A percentile compares a stretch with the other conserved stretches of the same genome.
phyloP scores from a whole-genome alignment of 2,329 filamentous ascomycete species.

The Ophiostoma ips region DNA sequence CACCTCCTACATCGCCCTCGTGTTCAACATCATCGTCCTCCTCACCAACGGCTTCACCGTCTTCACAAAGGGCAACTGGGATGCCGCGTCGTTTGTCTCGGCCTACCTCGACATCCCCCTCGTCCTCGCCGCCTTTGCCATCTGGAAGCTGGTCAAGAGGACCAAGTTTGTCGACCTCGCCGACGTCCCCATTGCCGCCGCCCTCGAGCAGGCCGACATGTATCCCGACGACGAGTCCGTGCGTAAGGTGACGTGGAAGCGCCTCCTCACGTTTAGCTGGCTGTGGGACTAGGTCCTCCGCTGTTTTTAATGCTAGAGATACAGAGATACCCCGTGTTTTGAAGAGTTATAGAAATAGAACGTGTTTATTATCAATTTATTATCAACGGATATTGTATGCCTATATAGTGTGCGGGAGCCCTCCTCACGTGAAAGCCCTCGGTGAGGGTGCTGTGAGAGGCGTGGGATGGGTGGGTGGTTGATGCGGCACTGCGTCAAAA shows the following conservation, averaged over 20 bases:
- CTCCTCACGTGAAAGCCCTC: too few relatives aligned
- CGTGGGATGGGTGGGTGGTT: too few relatives aligned
- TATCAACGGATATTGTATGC: too few relatives aligned
- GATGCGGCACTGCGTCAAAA: too few relatives aligned
- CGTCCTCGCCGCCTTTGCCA: slow-evolving; percentile 22
- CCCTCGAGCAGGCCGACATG: slow-evolving; percentile 33
- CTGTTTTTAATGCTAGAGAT: too few relatives aligned
- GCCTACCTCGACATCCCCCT: slow-evolving; percentile 44
- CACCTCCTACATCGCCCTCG: slow-evolving; percentile 20
- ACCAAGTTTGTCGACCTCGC: slow-evolving; percentile 3
- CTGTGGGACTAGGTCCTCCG: slow-evolving; percentile 6
- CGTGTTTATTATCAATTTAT: too few relatives aligned
- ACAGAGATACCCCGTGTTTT: neutral
- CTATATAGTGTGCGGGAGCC: too few relatives aligned
- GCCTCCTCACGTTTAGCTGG: slow-evolving; percentile 4
- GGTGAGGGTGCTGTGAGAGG: too few relatives aligned
- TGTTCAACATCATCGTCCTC: slow-evolving; percentile 36
- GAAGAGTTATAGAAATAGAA: neutral
- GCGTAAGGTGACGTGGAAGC: neutral
- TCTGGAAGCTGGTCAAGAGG: slow-evolving; percentile 10
- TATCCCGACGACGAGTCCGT: slow-evolving; percentile 7
- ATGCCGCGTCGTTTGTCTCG: slow-evolving; percentile 45
- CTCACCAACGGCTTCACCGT: slow-evolving; percentile 56
- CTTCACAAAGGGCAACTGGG: slow-evolving; percentile 44
- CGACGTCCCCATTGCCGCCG: slow-evolving; percentile 35